phyloP scores from a whole-genome alignment of 2,329 filamentous ascomycete species.

The Keithomyces neogunnii region DNA sequence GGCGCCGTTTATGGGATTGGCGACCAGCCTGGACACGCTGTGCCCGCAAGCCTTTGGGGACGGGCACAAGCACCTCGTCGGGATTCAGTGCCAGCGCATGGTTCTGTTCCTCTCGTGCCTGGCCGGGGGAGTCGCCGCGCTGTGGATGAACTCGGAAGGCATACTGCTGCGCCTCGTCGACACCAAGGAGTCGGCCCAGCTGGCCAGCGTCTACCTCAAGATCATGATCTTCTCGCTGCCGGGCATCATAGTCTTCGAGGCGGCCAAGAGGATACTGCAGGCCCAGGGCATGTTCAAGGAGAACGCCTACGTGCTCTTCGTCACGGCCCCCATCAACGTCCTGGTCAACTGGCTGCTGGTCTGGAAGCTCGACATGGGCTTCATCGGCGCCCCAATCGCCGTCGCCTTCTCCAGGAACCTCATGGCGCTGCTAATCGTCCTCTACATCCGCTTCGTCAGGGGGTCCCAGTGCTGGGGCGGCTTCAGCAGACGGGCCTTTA shows the following conservation, averaged over 20 bases:
- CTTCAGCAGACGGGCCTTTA: slow-evolving; percentile 56
- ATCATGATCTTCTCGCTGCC: slow-evolving; percentile 63
- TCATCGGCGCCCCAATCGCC: slow-evolving; percentile 70
- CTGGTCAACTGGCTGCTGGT: slow-evolving; percentile 69
- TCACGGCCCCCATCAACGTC: slow-evolving; percentile 66
- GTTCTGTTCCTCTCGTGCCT: slow-evolving; percentile 63
- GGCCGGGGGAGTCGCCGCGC: slow-evolving; percentile 58
- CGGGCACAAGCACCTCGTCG: slow-evolving; percentile 76
- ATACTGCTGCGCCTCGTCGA: slow-evolving; percentile 41
- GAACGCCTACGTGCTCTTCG: slow-evolving; percentile 62
- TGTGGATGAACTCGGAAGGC: slow-evolving; percentile 59
- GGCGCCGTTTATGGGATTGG: slow-evolving; percentile 67
- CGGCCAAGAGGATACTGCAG: slow-evolving; percentile 68
- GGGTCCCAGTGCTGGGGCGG: slow-evolving; percentile 75
- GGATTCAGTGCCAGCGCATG: slow-evolving; percentile 74
- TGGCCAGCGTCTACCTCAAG: slow-evolving; percentile 63
- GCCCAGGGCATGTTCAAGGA: slow-evolving; percentile 71
- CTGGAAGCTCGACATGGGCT: slow-evolving; percentile 44
- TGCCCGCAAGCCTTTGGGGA: slow-evolving; percentile 89
- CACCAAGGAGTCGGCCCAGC: slow-evolving; percentile 46
- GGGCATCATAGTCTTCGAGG: slow-evolving; percentile 66
- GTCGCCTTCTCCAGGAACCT: slow-evolving; percentile 69
- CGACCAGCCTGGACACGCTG: slow-evolving; percentile 81
- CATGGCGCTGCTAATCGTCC: slow-evolving; percentile 60
- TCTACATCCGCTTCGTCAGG: slow-evolving; percentile 63